Conservation (phyloP, 371 early-diverging fungal genomes). For the Mortierella sp. region DNA sequence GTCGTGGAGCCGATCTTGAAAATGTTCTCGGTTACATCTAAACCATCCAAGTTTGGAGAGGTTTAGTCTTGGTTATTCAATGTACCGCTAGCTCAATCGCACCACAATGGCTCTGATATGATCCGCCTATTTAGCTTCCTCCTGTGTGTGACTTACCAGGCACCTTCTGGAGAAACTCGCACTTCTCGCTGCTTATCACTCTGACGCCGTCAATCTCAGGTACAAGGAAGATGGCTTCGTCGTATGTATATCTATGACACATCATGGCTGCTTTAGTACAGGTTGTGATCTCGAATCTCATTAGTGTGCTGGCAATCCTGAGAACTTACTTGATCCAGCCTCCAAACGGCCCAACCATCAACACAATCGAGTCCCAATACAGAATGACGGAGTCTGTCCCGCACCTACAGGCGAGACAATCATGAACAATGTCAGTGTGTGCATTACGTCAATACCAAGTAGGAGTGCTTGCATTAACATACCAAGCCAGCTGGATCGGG, state of each 20-base stretch:
- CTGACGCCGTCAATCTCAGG: constrained; percentile 95
- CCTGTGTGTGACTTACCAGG: constrained; percentile 75
- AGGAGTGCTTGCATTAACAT: constrained; percentile 13
- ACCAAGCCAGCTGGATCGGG: constrained; percentile 90
- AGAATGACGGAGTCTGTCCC: constrained; percentile 94
- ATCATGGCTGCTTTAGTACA: not conserved
- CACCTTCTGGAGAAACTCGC: constrained; percentile 89
- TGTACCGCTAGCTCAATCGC: not conserved
- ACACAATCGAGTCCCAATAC: constrained; percentile 83
- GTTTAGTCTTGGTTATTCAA: not conserved
- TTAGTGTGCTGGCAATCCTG: not conserved
- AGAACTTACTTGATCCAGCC: constrained; percentile 80
- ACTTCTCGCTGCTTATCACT: constrained; percentile 83
- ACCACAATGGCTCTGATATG: not conserved
- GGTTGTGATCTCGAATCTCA: not conserved
- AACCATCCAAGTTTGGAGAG: not conserved
- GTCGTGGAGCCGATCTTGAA: constrained; percentile 96
- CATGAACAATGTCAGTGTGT: not conserved
- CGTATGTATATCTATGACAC: constrained; percentile 70
- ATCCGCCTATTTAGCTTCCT: not conserved
- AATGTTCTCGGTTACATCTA: constrained; percentile 82
- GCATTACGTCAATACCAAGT: not conserved
- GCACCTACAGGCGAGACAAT: constrained; percentile 71
- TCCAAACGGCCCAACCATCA: constrained; percentile 95
- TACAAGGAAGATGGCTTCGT: constrained; percentile 81